Base-by-base conservation (phyloP, 805 yeast species). In the Groenewaldozyma salmanticensis region DNA sequence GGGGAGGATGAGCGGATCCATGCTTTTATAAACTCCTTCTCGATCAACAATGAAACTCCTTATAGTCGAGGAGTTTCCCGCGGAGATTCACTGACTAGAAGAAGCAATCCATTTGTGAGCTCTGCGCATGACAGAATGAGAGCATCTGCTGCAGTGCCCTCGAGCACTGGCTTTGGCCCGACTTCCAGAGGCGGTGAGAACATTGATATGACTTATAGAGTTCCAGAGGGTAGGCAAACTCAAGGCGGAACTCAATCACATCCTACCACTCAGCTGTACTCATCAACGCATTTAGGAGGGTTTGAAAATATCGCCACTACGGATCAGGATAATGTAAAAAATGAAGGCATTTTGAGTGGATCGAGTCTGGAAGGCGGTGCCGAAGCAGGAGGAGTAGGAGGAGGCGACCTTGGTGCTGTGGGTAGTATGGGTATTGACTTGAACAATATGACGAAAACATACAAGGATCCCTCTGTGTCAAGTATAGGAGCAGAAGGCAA, bases 1-100 rank as follows among this genome's bases (percentile, higher is more conserved):
- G 90, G 90, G 46, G 83, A 84, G 40, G 83, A 83, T 39, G 79
- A 94, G n/a, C 90, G 95, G 27, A 67, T 84, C 6, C 86, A 84
- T 57, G 77, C 81, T 54, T 83, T 79, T 67, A 73, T 90, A 42
- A 95, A 86, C 66, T 81, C 92, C 2, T 86, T 81, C 52, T 78
- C 90, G 0, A 62, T 79, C 42, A 74, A 48, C 40, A 42, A 39
- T 17, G 43, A 43, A 27, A 9, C 11, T 13, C 18, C 24, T n/a
- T 38, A 38, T 17, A 27, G 39, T 7, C 37, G 37, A 5, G 42
- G 42, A 3, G 38, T 27, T 21, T 33, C 42, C 4, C 21, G 39
- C 18, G 43, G 40, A 11, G 40, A 34, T 19, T 27, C 40, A n/a
- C 22, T 33, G 34, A 24, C 7, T 24, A 35, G 33, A 18, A 21